Percentiles rank a stretch among this genome's conserved stretches.
These are phyloP conservation scores for Hibiscus mutabilis DNA, from an alignment of 345 rosid species.

Conservation along the genomic window DNA sequence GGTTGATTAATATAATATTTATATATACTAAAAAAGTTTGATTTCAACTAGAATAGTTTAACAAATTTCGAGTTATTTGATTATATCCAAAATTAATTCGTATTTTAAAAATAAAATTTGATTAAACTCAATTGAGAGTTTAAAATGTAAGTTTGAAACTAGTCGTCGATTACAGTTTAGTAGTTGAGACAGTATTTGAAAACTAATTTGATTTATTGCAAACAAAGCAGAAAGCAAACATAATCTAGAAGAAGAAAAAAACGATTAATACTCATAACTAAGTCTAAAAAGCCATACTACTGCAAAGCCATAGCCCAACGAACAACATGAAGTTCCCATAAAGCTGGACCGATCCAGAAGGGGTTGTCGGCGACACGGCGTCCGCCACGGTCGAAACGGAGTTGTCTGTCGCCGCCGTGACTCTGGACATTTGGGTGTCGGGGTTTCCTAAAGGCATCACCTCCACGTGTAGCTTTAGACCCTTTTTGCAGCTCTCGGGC, in stretches of 20 bases:
- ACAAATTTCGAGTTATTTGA: no score
- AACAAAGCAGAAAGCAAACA: not conserved
- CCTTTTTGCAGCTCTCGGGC: slow-evolving; percentile 42
- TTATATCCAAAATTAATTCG: no score
- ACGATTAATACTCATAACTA: not conserved
- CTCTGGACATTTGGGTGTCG: not conserved
- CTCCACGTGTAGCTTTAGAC: slow-evolving; percentile 52
- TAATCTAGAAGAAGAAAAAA: not conserved
- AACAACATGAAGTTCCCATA: not conserved
- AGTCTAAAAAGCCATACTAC: not conserved
- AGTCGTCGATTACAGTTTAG: no score
- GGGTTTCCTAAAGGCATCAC: slow-evolving; percentile 22
- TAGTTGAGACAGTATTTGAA: not conserved
- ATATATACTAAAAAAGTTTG: no score
- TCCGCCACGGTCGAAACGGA: not conserved
- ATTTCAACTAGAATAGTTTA: no score
- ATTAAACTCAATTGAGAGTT: no score
- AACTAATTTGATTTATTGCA: not conserved
- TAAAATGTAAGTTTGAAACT: no score
- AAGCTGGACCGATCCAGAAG: slow-evolving; percentile 29
- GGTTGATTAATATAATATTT: no score
- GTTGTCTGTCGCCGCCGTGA: not conserved
- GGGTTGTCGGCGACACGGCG: slow-evolving; percentile 28
- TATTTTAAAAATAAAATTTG: no score
- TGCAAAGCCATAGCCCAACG: slow-evolving; percentile 17